Conservation (phyloP, 2,329 filamentous ascomycete genomes). For the Corinectria fuckeliana region DNA sequence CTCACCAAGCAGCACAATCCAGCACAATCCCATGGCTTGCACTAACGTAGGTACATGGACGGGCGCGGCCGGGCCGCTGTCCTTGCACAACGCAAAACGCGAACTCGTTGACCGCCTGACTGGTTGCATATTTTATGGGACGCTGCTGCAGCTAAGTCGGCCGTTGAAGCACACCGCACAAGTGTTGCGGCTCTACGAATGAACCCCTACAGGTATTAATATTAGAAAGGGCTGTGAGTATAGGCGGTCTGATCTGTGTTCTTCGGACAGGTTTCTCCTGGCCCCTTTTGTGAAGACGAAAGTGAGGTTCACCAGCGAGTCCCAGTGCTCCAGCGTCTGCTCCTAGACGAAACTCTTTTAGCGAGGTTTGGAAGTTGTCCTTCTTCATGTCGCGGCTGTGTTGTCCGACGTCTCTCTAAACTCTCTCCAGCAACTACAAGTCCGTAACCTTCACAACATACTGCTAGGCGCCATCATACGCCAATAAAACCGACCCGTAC, state of each 20-base stretch:
- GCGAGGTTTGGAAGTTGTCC: neutral
- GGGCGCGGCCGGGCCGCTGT: constrained; percentile 13
- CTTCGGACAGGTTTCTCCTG: constrained; percentile 14
- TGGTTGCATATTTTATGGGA: constrained; percentile 43
- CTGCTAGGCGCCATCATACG: constrained; percentile 23
- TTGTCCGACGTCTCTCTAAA: constrained; percentile 14
- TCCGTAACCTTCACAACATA: constrained; percentile 13
- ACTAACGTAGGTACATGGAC: constrained; percentile 33
- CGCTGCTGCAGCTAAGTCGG: constrained; percentile 37
- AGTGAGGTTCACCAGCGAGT: too few species aligned
- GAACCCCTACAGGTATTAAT: constrained; percentile 37
- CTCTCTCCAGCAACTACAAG: constrained; percentile 8
- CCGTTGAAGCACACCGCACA: constrained; percentile 40
- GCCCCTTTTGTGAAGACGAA: constrained; percentile 24
- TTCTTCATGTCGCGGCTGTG: constrained; percentile 17
- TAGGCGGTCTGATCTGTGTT: constrained; percentile 19
- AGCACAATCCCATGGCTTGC: constrained; percentile 24
- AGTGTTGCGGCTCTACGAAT: constrained; percentile 35
- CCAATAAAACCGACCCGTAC: constrained; percentile 3
- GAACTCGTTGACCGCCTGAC: constrained; percentile 40
- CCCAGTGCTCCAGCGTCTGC: too few species aligned
- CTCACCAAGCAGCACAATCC: constrained; percentile 7
- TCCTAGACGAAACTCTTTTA: too few species aligned
- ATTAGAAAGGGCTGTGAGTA: constrained; percentile 30
- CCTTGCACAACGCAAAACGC: constrained; percentile 31